Percentiles rank a stretch among this genome's conserved stretches.
These are phyloP conservation scores for Ogataea philodendri DNA, from an alignment of 805 yeast species.

Conservation along the genomic window DNA sequence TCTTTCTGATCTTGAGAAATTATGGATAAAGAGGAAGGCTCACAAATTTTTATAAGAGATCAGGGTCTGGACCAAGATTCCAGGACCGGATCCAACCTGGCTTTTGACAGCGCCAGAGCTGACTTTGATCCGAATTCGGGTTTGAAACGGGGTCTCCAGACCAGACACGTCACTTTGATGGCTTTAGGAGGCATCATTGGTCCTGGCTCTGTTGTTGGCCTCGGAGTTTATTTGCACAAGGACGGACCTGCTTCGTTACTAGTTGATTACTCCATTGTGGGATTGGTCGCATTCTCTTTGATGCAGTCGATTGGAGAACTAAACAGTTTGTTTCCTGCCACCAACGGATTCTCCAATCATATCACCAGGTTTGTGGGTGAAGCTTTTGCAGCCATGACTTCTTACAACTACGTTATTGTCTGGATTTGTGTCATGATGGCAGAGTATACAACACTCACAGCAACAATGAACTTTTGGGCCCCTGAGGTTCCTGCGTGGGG, in stretches of 20 bases:
- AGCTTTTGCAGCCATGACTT: constrained; percentile 52
- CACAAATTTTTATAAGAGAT: no score
- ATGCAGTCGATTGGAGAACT: constrained; percentile 53
- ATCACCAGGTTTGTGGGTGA: constrained; percentile 48
- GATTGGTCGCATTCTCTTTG: constrained; percentile 48
- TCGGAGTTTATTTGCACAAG: constrained; percentile 42
- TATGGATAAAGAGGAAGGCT: no score
- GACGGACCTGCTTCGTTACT: constrained; percentile 50
- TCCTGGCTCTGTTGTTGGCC: constrained; percentile 52
- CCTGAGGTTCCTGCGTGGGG: constrained; percentile 53
- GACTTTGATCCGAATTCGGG: constrained; percentile 33
- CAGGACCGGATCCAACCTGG: no score
- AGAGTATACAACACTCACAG: constrained; percentile 50
- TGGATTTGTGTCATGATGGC: constrained; percentile 52
- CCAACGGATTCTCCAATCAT: constrained; percentile 43
- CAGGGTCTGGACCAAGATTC: no score
- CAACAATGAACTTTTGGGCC: constrained; percentile 49
- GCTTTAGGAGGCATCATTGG: constrained; percentile 56
- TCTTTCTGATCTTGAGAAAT: no score
- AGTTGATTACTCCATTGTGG: constrained; percentile 47
- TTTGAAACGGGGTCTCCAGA: constrained; percentile 46
- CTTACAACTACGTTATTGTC: constrained; percentile 48
- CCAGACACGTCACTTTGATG: constrained; percentile 48
- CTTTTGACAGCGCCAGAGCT: no score
- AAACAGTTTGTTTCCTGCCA: constrained; percentile 44